Evolutionary conservation across 176 grass and related monocot species (phyloP), one percentile per base, ranked within the genome.

Genomic region (Eleusine indica): DNA sequence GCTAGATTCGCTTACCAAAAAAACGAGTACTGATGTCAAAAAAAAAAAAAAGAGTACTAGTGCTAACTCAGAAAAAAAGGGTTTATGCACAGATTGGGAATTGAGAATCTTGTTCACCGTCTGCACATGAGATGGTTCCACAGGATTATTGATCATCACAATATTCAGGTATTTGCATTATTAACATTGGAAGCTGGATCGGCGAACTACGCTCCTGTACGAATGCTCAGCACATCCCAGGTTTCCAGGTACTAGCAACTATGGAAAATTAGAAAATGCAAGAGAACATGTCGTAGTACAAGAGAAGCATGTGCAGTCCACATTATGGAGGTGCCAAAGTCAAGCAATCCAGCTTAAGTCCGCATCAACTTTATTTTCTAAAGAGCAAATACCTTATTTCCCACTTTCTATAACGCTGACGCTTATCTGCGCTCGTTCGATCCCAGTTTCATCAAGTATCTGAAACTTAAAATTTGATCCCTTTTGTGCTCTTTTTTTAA

Each of bases 201-300:
- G 68, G 54, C 51, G 52, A 43, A 79, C 29, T 58, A 81, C 44
- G 14, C 12, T 11, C 58, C 22, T 58, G 38, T 56, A 68, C 22
- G 28, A 1, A 0, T 81, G 77, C 19, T 73, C 44, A 41, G 68
- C 83, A 68, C 51, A 58, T 86, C 58, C 51, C 88, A 49, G 22
- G 40, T 90, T 79, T 74, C 40, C 73, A 90, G 79, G 84, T 86
- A 86, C 74, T 53, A 79, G 38, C 79, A 83, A 90, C 60, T 60
- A 83, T 83, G 83, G 8, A 86, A 86, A 86, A 82, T n/a, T 22
- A 82, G 28, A 82, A 25, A 46, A 81, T 76, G 73, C 6, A 47
- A 77, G 37, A 40, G 51, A 78, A 46, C 6, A 46, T 10, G 44
- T 46, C 41, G 2, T 0, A 8, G 52, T 75, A 80, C 81, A 16